A percentile compares a stretch with the other conserved stretches of the same genome.
phyloP scores from a whole-genome alignment of 2,329 filamentous ascomycete genomes.

The Ophiostoma perfectum region DNA sequence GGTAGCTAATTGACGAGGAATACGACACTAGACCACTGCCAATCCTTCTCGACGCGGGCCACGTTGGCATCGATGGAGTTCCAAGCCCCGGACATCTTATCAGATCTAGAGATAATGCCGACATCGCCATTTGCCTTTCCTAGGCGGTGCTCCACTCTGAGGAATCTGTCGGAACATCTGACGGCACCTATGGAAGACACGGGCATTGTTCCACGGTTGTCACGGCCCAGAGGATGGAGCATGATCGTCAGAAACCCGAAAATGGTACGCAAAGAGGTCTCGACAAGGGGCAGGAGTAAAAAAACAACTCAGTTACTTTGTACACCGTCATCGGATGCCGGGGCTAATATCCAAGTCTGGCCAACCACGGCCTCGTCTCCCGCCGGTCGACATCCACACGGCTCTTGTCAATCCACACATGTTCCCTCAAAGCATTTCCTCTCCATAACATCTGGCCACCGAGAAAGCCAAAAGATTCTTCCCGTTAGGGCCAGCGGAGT shows the following conservation, averaged over 20 bases:
- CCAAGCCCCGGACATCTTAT: slow-evolving; percentile 41
- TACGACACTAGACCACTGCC: slow-evolving; percentile 3
- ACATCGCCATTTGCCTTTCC: slow-evolving; percentile 34
- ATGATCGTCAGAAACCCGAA: slow-evolving; percentile 1
- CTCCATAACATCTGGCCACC: neutral
- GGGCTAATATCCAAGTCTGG: neutral
- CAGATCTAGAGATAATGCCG: slow-evolving; percentile 50
- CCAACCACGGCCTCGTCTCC: neutral
- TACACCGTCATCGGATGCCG: neutral
- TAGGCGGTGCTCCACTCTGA: slow-evolving; percentile 22
- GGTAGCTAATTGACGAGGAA: neutral
- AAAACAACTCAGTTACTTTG: neutral
- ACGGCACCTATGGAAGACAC: slow-evolving; percentile 6
- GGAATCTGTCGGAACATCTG: slow-evolving; percentile 13
- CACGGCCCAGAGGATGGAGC: slow-evolving; percentile 1
- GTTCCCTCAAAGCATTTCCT: neutral
- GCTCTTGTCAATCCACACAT: neutral
- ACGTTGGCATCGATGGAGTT: slow-evolving; percentile 11
- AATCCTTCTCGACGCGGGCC: slow-evolving; percentile 13
- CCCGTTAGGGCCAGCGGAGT: slow-evolving; percentile 8
- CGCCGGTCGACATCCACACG: slow-evolving; percentile 1
- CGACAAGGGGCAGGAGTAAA: neutral
- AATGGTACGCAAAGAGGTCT: neutral
- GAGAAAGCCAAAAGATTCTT: neutral
- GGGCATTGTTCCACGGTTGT: slow-evolving; percentile 5